phyloP scores from a whole-genome alignment of 768 basidiomycete species.

The Suillus cothurnatus region DNA sequence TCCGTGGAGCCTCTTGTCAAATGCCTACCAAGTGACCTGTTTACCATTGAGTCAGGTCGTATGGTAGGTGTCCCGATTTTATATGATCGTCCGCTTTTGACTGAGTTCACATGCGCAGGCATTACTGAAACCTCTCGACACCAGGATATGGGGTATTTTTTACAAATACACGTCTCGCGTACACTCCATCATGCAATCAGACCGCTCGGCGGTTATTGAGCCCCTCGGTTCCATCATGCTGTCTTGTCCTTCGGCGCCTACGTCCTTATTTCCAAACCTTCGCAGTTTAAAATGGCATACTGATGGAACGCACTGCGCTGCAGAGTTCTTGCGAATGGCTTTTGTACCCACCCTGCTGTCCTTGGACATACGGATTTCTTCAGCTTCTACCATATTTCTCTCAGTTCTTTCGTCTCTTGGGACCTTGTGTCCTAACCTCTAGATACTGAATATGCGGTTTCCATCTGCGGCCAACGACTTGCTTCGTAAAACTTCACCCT shows the following conservation, averaged over 20 bases:
- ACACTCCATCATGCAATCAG: slow-evolving; percentile 16
- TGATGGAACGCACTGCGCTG: slow-evolving; percentile 20
- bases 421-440: background rate
- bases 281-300: slow-evolving; percentile 24
- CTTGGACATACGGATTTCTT: background rate
- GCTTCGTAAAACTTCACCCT: background rate
- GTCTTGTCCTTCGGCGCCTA: slow-evolving; percentile 14
- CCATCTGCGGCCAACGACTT: background rate
- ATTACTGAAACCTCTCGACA: background rate
- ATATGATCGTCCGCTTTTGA: background rate
- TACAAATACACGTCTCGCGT: slow-evolving; percentile 18
- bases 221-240: slow-evolving; percentile 15
- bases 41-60: background rate
- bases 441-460: background rate
- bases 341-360: slow-evolving; percentile 23
- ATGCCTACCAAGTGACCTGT: slow-evolving; percentile 12
- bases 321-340: slow-evolving; percentile 27
- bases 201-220: background rate
- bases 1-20: slow-evolving; percentile 4
- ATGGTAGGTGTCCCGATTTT: background rate
- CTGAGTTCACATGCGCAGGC: background rate
- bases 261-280: slow-evolving; percentile 25
- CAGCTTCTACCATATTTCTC: background rate
- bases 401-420: slow-evolving; percentile 2
- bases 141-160: slow-evolving; percentile 21